Evolutionary conservation across 1,284 basidiomycete species (phyloP), one percentile per base, ranked within the genome.

Genomic region (Heterobasidion annosum): DNA sequence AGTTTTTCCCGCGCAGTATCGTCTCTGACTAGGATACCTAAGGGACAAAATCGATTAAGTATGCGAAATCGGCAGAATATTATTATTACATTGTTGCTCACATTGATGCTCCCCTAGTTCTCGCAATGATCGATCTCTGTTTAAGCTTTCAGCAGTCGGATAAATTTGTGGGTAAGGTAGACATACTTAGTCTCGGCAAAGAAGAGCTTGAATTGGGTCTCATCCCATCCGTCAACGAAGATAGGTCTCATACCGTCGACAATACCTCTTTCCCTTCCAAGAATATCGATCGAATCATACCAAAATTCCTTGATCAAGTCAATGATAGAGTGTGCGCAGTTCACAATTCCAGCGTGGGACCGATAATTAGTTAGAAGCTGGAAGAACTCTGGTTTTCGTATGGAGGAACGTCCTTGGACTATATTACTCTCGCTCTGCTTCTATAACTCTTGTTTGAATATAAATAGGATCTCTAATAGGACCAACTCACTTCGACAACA

Each of bases 71-170:
- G 54, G 3, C 79, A 79, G 37, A 77, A 71, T 10, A 10, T 47
- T 15, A 16, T 15, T 1, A n/a, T 18, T 81, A 73, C 32, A 85
- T 25, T 3, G 25, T 25, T 5, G 25, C 83, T 42, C 13, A 51
- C 85, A 88, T 69, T 88, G 85, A 37, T 81, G 67, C 0, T 85
- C 84, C 1, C 85, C 85, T 25, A 88, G 80, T 59, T 86, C 83
- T 40, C n/a, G 37, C 10, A 85, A 75, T 1, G 70, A 73, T 54
- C 67, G 71, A 13, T 73, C 77, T 1, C 78, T 81, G 56, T 37
- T 19, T 2, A 13, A 10, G 25, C 9, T 10, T 16, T 47, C 3
- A 35, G 18, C n/a, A 37, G 37, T 8, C 18, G 15, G 10, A 54
- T 42, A 34, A 8, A 35, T 0, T 35, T 9, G 13, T 3, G 1